A percentile compares a stretch with the other conserved stretches of the same genome.
phyloP scores from a whole-genome alignment of 352 stramenopile genomes.

The Phytophthora syringae region DNA sequence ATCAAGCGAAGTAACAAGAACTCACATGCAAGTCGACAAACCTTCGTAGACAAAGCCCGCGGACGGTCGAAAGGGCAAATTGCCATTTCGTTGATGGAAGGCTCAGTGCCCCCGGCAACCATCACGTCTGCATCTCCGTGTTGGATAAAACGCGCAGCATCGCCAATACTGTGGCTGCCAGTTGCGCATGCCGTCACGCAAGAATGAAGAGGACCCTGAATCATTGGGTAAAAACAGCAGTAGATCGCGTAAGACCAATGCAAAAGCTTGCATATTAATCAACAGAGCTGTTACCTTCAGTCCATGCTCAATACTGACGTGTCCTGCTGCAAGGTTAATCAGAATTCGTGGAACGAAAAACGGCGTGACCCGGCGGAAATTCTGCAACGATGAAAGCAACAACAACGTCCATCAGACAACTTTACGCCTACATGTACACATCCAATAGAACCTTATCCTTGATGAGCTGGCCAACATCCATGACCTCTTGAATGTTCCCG shows the following conservation, averaged over 20 bases:
- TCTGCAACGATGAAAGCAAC: conserved; percentile 41
- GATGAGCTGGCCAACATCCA: conserved; percentile 75
- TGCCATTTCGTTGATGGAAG: conserved; percentile 93
- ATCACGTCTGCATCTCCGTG: conserved; percentile 94
- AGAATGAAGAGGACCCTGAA: conserved; percentile 95
- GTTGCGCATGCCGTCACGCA: conserved; percentile 97
- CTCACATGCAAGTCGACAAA: no score
- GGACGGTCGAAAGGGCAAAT: conserved; percentile 95
- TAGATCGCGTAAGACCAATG: no score
- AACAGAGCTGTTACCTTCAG: conserved; percentile 70
- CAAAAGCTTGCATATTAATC: background rate
- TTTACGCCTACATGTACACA: no score
- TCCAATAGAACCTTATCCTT: conserved; percentile 54
- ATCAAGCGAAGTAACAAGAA: no score
- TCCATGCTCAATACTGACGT: conserved; percentile 92
- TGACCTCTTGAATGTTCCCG: conserved; percentile 88
- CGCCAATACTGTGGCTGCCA: conserved; percentile 96
- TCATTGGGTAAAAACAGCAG: no score
- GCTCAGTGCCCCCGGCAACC: conserved; percentile 96
- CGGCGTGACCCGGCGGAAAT: conserved; percentile 90
- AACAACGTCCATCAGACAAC: no score
- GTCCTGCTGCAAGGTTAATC: conserved; percentile 93
- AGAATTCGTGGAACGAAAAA: conserved; percentile 95
- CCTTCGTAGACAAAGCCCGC: conserved; percentile 95
- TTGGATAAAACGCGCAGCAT: conserved; percentile 92